Evolutionary conservation across 768 basidiomycete species (phyloP).

Genomic region (Agrocybe praecox): DNA sequence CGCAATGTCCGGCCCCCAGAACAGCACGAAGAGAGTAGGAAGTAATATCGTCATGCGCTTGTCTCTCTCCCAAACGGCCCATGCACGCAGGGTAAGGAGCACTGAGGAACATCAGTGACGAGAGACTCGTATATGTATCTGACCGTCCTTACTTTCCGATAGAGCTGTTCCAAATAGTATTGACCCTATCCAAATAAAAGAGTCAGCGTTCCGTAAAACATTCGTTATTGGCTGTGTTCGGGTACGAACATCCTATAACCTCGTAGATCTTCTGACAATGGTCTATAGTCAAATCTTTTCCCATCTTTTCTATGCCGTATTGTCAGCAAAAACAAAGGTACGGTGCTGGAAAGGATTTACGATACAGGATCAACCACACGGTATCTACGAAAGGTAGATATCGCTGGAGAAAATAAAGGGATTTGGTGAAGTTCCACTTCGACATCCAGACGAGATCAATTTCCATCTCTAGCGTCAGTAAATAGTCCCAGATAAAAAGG

Average conservation of each 20-base stretch:
- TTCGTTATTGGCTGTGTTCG: neutral
- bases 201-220: neutral
- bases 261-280: conserved; percentile 4
- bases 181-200: conserved; percentile 3
- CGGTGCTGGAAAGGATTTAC: neutral
- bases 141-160: conserved; percentile 9
- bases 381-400: conserved; percentile 15
- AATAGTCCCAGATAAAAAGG: conserved; percentile 13
- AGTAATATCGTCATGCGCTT: conserved; percentile 3
- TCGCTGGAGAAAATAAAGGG: conserved; percentile 11
- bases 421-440: conserved; percentile 12
- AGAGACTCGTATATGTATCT: neutral
- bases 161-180: conserved; percentile 3
- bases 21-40: neutral
- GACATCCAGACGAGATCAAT: conserved; percentile 13
- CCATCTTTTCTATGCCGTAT: conserved; percentile 1
- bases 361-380: conserved; percentile 7
- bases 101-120: neutral
- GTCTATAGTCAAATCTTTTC: neutral
- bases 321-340: neutral
- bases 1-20: conserved; percentile 1
- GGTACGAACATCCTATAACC: conserved; percentile 9
- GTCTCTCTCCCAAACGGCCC: conserved; percentile 14
- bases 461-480: conserved; percentile 12
- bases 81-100: conserved; percentile 10